Conservation (phyloP, 441 rosid species). For the Cnidoscolus chayamansa region DNA sequence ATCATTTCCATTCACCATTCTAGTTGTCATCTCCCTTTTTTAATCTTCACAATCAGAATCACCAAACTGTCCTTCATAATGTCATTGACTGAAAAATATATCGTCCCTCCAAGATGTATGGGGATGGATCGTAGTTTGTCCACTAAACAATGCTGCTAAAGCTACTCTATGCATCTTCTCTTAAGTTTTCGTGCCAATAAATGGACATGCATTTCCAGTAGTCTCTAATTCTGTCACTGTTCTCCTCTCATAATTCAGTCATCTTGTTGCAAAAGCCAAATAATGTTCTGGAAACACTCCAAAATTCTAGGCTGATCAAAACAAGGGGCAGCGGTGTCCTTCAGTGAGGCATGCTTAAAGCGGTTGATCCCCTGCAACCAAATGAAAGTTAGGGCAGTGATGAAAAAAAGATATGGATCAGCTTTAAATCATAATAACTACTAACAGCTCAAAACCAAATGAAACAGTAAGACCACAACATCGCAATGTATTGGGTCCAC, state of each 20-base stretch:
- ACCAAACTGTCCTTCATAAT: neutral
- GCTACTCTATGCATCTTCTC: neutral
- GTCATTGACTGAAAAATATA: neutral
- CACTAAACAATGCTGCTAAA: neutral
- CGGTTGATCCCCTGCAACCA: neutral
- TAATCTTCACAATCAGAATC: slow-evolving; percentile 5
- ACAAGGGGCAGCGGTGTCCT: neutral
- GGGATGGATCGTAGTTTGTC: neutral
- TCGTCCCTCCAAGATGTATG: neutral
- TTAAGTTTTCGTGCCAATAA: neutral
- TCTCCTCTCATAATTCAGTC: neutral
- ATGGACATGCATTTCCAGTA: neutral
- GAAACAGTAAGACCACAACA: neutral
- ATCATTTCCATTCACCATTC: slow-evolving; percentile 7
- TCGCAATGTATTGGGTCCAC: slow-evolving; percentile 1
- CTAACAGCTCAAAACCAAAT: neutral
- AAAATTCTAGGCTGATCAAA: neutral
- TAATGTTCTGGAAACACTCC: neutral
- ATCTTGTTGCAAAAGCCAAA: neutral
- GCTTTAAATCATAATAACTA: neutral
- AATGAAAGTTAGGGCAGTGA: neutral
- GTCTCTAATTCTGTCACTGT: neutral
- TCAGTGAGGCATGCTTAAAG: neutral
- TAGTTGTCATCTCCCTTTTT: slow-evolving; percentile 6
- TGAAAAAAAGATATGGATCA: neutral